Percentiles rank a stretch among this genome's conserved stretches.
Evolutionary conservation across 2,329 filamentous ascomycete species (phyloP).

Genomic region (Aspergillus chevalieri): DNA sequence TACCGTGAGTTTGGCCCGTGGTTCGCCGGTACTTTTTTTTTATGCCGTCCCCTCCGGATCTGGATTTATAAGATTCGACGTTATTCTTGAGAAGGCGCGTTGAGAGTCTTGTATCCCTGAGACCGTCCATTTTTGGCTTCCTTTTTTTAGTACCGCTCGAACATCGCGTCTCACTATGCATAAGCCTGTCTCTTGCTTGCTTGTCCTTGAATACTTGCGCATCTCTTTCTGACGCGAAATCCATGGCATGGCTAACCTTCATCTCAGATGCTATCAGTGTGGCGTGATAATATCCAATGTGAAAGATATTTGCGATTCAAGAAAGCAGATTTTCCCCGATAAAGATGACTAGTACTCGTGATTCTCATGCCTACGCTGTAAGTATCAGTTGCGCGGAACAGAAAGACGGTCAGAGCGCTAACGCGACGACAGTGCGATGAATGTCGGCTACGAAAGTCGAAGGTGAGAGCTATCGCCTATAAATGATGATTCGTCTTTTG

Average conservation of each 20-base stretch:
- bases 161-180: too few species aligned
- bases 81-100: too few species aligned
- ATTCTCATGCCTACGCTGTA: slow-evolving; percentile 37
- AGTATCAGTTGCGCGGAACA: slow-evolving; percentile 10
- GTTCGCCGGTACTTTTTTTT: slow-evolving; percentile 5
- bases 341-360: slow-evolving; percentile 36
- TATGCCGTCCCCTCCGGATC: neutral
- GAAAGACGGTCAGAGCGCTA: neutral
- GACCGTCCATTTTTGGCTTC: too few species aligned
- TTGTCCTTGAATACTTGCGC: too few species aligned
- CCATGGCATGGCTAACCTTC: slow-evolving; percentile 13
- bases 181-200: too few species aligned
- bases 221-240: too few species aligned
- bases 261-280: slow-evolving; percentile 26
- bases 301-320: slow-evolving; percentile 20
- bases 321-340: slow-evolving; percentile 15
- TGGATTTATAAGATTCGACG: neutral
- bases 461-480: slow-evolving; percentile 17
- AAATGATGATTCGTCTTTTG: neutral
- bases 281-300: slow-evolving; percentile 23
- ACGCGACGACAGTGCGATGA: slow-evolving; percentile 29
- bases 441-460: slow-evolving; percentile 36
- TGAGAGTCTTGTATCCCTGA: too few species aligned
- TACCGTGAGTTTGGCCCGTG: slow-evolving; percentile 27
- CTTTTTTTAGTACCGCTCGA: too few species aligned